phyloP scores from a whole-genome alignment of 2,329 filamentous ascomycete species.

The Verruconis gallopava region DNA sequence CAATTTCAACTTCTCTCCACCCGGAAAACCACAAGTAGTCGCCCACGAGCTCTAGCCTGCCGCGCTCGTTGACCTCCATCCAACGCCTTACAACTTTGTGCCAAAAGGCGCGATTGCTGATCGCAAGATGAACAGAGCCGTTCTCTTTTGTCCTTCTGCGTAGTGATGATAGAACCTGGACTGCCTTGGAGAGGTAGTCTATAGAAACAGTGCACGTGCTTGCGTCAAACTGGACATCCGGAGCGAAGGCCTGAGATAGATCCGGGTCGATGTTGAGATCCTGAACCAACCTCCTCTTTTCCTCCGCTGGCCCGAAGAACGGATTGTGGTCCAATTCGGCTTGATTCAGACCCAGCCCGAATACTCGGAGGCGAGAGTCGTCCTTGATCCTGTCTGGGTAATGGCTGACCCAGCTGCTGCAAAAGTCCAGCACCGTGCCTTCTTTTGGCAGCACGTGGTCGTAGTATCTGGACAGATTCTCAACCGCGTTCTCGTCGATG shows the following conservation, averaged over 20 bases:
- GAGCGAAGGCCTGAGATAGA: slow-evolving; percentile 14
- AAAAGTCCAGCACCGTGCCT: slow-evolving; percentile 36
- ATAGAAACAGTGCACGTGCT: slow-evolving; percentile 39
- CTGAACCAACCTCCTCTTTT: slow-evolving; percentile 20
- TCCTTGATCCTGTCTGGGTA: slow-evolving; percentile 26
- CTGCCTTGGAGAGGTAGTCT: slow-evolving; percentile 37
- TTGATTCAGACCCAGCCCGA: slow-evolving; percentile 36
- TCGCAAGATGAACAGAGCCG: slow-evolving; percentile 36
- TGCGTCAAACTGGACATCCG: slow-evolving; percentile 25
- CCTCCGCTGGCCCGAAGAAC: slow-evolving; percentile 20
- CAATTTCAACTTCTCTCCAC: slow-evolving; percentile 40
- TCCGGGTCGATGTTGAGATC: slow-evolving; percentile 33
- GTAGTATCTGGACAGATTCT: slow-evolving; percentile 34
- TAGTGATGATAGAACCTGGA: slow-evolving; percentile 32
- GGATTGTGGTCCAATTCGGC: slow-evolving; percentile 32
- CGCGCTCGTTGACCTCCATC: slow-evolving; percentile 32
- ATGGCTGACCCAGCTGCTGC: slow-evolving; percentile 37
- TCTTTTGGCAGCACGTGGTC: slow-evolving; percentile 26
- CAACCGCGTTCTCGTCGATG: slow-evolving; percentile 39
- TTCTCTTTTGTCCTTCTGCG: slow-evolving; percentile 26
- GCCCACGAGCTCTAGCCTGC: slow-evolving; percentile 37
- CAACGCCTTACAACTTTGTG: slow-evolving; percentile 39
- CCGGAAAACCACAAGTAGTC: slow-evolving; percentile 40
- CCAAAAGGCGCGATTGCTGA: slow-evolving; percentile 41
- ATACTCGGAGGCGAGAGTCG: slow-evolving; percentile 24